A percentile compares a stretch with the other conserved stretches of the same genome.
Evolutionary conservation across 352 stramenopile genomes (phyloP).

Genomic region (Phytophthora macrochlamydospora): DNA sequence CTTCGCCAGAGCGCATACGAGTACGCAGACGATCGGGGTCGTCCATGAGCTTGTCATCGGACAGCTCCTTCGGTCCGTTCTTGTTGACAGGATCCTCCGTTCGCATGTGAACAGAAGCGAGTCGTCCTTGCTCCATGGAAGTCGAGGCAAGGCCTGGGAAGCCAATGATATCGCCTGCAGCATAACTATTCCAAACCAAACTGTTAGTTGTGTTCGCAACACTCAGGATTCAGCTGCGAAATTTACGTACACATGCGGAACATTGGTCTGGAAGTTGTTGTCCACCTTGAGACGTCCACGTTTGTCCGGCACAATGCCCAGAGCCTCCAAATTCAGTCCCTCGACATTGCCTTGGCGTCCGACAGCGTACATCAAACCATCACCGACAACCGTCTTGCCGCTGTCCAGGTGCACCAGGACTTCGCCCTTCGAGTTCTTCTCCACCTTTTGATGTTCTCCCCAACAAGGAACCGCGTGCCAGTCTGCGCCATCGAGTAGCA

Average conservation of each 20-base stretch:
- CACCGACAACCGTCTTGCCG: slow-evolving; percentile 85
- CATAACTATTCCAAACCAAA: slow-evolving; percentile 64
- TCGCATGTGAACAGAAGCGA: slow-evolving; percentile 89
- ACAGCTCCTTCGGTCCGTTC: slow-evolving; percentile 50
- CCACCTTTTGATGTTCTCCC: slow-evolving; percentile 82
- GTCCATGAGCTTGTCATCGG: slow-evolving; percentile 51
- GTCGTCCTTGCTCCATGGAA: slow-evolving; percentile 90
- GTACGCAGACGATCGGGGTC: slow-evolving; percentile 75
- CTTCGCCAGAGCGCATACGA: slow-evolving; percentile 85
- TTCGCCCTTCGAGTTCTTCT: slow-evolving; percentile 64
- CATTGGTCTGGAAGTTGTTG: slow-evolving; percentile 87
- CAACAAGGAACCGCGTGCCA: slow-evolving; percentile 84
- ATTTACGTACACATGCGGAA: slow-evolving; percentile 83
- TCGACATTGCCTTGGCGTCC: slow-evolving; percentile 89
- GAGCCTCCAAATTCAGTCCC: slow-evolving; percentile 76
- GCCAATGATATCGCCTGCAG: slow-evolving; percentile 89
- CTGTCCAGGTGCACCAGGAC: slow-evolving; percentile 84
- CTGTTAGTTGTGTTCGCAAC: neutral
- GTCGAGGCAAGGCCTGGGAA: slow-evolving; percentile 90
- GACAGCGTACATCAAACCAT: slow-evolving; percentile 88
- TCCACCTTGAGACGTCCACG: slow-evolving; percentile 86
- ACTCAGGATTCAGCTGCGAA: neutral
- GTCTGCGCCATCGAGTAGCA: slow-evolving; percentile 90
- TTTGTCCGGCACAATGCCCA: slow-evolving; percentile 84
- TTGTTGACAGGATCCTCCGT: slow-evolving; percentile 72